These are phyloP conservation scores for Curvularia hawaiiensis DNA, from an alignment of 2,329 filamentous ascomycete genomes.

Conservation along the genomic window DNA sequence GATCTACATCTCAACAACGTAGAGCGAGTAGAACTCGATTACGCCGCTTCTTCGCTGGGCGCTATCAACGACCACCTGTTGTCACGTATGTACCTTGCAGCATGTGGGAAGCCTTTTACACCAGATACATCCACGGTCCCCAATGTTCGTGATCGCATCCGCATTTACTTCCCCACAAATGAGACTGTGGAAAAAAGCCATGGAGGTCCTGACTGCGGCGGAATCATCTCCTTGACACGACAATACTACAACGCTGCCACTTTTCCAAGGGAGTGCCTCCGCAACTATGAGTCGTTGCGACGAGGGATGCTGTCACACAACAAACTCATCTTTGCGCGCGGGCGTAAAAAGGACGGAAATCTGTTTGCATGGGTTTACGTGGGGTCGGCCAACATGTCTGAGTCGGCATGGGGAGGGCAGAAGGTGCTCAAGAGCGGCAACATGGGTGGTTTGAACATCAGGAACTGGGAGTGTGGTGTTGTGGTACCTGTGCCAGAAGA, in stretches of 20 bases:
- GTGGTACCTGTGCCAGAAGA: constrained; percentile 63
- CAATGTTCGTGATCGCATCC: constrained; percentile 25
- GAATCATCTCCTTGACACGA: constrained; percentile 79
- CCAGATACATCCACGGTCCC: background rate
- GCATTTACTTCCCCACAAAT: constrained; percentile 42
- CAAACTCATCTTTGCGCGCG: constrained; percentile 65
- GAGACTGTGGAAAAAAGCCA: constrained; percentile 62
- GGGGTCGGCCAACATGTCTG: constrained; percentile 89
- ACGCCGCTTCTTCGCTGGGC: constrained; percentile 81
- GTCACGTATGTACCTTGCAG: constrained; percentile 61
- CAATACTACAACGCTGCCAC: constrained; percentile 71
- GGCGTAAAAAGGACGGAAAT: constrained; percentile 31
- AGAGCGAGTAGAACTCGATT: constrained; percentile 69
- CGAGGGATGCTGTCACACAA: constrained; percentile 82
- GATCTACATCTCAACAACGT: constrained; percentile 37
- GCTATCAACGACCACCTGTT: constrained; percentile 73
- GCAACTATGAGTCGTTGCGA: constrained; percentile 76
- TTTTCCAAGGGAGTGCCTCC: constrained; percentile 75
- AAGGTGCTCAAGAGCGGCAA: constrained; percentile 71
- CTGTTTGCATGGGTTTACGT: constrained; percentile 77
- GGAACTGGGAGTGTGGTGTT: constrained; percentile 97
- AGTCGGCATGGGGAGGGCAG: constrained; percentile 90
- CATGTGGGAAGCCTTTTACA: constrained; percentile 49
- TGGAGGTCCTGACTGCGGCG: constrained; percentile 66
- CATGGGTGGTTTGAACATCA: constrained; percentile 70